Conservation (phyloP, 2,329 filamentous ascomycete genomes). For the Cladosporium sp. region DNA sequence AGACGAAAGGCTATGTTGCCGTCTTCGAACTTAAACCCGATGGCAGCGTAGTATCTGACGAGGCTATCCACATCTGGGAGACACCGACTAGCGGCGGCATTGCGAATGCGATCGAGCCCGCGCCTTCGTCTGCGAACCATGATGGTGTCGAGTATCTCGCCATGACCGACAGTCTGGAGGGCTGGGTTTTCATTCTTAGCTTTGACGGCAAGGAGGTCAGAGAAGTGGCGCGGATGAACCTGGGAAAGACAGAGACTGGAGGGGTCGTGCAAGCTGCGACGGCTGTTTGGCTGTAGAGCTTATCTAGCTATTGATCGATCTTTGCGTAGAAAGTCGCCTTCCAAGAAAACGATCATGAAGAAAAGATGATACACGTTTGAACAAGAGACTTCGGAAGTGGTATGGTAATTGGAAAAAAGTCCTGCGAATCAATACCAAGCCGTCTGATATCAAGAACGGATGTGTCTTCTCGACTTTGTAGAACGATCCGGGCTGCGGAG, state of each 20-base stretch:
- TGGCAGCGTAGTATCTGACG: constrained; percentile 24
- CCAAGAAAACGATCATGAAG: too few species aligned
- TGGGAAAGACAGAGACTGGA: constrained; percentile 29
- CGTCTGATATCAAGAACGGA: too few species aligned
- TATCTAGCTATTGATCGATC: too few species aligned
- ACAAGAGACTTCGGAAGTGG: too few species aligned
- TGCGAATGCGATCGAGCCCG: constrained; percentile 34
- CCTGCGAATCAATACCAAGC: too few species aligned
- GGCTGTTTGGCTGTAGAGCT: constrained; percentile 29
- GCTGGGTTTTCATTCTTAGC: constrained; percentile 29
- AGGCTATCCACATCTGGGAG: constrained; percentile 30
- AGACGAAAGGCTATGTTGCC: constrained; percentile 31
- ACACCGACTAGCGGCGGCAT: constrained; percentile 33
- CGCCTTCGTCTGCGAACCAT: constrained; percentile 22
- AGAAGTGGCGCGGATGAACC: constrained; percentile 27
- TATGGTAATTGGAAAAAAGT: too few species aligned
- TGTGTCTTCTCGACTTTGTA: too few species aligned
- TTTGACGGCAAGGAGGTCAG: constrained; percentile 30
- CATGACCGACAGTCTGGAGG: constrained; percentile 33
- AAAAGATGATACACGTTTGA: too few species aligned
- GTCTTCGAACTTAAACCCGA: constrained; percentile 25
- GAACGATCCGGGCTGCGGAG: too few species aligned
- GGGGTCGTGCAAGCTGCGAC: constrained; percentile 30
- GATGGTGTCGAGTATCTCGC: constrained; percentile 28
- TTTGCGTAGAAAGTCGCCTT: too few species aligned